A percentile compares a stretch with the other conserved stretches of the same genome.
These are phyloP conservation scores for Candida berthetii DNA, from an alignment of 805 yeast species.

Conservation along the genomic window DNA sequence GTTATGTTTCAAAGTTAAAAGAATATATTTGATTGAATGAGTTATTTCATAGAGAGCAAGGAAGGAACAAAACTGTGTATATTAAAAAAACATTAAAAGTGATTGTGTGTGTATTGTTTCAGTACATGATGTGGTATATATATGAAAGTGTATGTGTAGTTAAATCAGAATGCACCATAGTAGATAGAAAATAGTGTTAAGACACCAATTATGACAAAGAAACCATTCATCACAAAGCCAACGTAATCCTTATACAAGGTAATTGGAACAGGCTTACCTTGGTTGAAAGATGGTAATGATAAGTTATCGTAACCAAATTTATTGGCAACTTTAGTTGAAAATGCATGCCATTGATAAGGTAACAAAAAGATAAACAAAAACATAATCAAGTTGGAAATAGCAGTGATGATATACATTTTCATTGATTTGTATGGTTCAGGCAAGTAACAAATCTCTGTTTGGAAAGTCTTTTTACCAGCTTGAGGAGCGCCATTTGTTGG, in stretches of 20 bases:
- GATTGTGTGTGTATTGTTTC: not conserved
- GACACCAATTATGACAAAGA: conserved; percentile 7
- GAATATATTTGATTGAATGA: not conserved
- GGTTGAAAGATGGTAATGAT: not conserved
- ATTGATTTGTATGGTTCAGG: conserved; percentile 47
- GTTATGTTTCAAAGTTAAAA: conserved; percentile 15
- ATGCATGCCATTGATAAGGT: conserved; percentile 19
- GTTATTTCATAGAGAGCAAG: too few relatives aligned
- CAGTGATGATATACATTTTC: conserved; percentile 24
- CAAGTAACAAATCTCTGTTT: conserved; percentile 48
- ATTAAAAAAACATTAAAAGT: too few relatives aligned
- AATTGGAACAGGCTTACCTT: not conserved
- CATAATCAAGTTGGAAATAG: conserved; percentile 12
- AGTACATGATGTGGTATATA: not conserved
- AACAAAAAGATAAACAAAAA: conserved; percentile 19
- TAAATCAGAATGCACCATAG: conserved; percentile 12
- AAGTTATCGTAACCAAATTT: not conserved
- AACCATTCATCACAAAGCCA: conserved; percentile 8
- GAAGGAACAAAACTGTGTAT: not conserved
- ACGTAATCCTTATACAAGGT: conserved; percentile 6
- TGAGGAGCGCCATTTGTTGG: conserved; percentile 22
- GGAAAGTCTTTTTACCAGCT: conserved; percentile 18
- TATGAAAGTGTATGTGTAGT: not conserved
- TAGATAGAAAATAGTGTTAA: conserved; percentile 11
- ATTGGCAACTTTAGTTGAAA: conserved; percentile 6